Percentiles rank a stretch among this genome's conserved stretches.
These are phyloP conservation scores for Marvania coccoides DNA, from an alignment of 139 green algal species.

Conservation along the genomic window DNA sequence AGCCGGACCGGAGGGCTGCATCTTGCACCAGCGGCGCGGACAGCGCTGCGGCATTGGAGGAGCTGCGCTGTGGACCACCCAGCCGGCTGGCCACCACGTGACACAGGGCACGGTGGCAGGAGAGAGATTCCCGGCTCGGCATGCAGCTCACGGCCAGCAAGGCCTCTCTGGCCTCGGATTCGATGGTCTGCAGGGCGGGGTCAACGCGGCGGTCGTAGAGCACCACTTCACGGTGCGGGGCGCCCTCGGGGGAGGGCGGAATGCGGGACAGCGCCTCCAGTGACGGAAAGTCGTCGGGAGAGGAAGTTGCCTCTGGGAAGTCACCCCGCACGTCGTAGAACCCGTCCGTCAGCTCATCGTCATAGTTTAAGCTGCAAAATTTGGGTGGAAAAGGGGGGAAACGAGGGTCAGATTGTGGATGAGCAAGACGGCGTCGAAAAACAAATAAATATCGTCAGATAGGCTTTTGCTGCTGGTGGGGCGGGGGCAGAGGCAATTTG, in stretches of 20 bases:
- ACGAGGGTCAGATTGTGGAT: no score
- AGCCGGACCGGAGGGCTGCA: background rate
- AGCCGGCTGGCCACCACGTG: slow-evolving; percentile 33
- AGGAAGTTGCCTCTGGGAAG: slow-evolving; percentile 27
- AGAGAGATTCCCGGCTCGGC: background rate
- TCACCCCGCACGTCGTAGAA: slow-evolving; percentile 46
- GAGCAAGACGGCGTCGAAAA: no score
- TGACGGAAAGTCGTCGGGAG: slow-evolving; percentile 25
- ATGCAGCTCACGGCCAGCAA: background rate
- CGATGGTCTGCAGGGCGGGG: slow-evolving; percentile 6
- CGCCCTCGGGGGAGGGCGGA: background rate
- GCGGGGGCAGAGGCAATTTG: no score
- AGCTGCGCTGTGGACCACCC: slow-evolving; percentile 25
- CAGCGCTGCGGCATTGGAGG: background rate
- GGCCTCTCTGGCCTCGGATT: slow-evolving; percentile 13
- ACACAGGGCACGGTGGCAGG: slow-evolving; percentile 33
- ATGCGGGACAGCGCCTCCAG: slow-evolving; percentile 27
- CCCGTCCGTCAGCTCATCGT: slow-evolving; percentile 34
- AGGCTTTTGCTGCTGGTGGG: no score
- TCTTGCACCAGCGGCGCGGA: slow-evolving; percentile 9
- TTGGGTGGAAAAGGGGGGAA: background rate
- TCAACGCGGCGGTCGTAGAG: slow-evolving; percentile 41
- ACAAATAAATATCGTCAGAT: no score
- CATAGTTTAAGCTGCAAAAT: slow-evolving; percentile 30
- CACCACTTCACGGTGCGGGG: slow-evolving; percentile 24